Evolutionary conservation across 148 eudicot species (phyloP).

Genomic region (Pharnaceum exiguum): DNA sequence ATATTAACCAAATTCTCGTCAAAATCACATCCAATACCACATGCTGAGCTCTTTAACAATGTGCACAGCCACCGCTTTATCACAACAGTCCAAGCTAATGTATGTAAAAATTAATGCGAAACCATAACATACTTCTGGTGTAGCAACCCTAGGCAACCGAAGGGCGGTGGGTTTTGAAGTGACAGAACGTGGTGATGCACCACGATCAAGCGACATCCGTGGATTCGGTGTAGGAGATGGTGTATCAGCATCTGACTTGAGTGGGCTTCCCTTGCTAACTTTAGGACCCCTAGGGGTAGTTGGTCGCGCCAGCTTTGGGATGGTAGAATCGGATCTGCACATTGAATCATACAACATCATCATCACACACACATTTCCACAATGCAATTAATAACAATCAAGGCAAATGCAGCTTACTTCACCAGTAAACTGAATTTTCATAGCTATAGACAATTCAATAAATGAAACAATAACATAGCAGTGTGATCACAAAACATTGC

Average conservation of each 20-base stretch:
- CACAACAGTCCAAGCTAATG: background rate
- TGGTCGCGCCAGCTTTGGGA: constrained; percentile 50
- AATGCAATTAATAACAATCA: background rate
- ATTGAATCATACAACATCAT: constrained; percentile 20
- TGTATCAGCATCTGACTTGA: constrained; percentile 68
- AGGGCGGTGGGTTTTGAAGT: constrained; percentile 57
- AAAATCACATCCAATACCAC: background rate
- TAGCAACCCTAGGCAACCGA: constrained; percentile 44
- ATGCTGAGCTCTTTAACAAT: too few relatives aligned
- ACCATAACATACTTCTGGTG: constrained; percentile 56
- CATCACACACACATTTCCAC: constrained; percentile 8
- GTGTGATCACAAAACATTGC: too few relatives aligned
- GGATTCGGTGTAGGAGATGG: constrained; percentile 53
- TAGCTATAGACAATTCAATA: too few relatives aligned
- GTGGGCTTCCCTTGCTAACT: constrained; percentile 37
- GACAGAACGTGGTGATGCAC: constrained; percentile 46
- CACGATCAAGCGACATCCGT: constrained; percentile 58
- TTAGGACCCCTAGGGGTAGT: constrained; percentile 59
- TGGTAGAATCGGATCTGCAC: constrained; percentile 62
- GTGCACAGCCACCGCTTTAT: too few relatives aligned
- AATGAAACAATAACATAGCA: too few relatives aligned
- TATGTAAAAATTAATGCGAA: background rate
- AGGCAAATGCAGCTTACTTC: background rate
- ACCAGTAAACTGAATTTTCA: too few relatives aligned
- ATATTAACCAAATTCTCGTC: background rate